phyloP scores from a whole-genome alignment of 345 rosid species.

The Corymbia maculata region DNA sequence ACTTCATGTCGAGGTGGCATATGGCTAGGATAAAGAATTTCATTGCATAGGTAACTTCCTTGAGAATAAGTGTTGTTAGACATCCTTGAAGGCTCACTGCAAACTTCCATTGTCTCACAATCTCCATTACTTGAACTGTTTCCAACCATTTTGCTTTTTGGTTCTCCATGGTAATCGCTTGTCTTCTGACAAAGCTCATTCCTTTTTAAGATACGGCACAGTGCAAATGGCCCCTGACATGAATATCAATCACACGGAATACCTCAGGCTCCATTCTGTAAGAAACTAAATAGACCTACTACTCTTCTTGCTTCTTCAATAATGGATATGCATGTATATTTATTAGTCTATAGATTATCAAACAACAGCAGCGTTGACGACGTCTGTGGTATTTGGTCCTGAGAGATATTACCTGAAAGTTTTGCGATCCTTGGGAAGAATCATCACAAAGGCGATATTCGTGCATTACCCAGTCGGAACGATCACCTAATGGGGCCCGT shows the following conservation, averaged over 20 bases:
- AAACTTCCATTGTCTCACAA: constrained; percentile 14
- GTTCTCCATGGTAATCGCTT: constrained; percentile 19
- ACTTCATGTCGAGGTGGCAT: constrained; percentile 29
- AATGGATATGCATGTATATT: neutral
- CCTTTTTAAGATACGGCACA: constrained; percentile 70
- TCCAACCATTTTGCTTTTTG: constrained; percentile 10
- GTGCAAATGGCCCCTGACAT: constrained; percentile 62
- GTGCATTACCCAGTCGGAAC: constrained; percentile 80
- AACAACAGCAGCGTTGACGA: neutral
- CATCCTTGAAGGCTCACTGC: constrained; percentile 24
- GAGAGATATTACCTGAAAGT: constrained; percentile 31
- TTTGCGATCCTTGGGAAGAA: constrained; percentile 33
- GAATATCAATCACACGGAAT: neutral
- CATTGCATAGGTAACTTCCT: constrained; percentile 22
- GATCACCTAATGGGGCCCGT: constrained; percentile 71
- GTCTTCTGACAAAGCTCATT: constrained; percentile 41
- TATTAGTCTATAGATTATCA: neutral
- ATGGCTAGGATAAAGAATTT: constrained; percentile 35
- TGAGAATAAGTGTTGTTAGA: constrained; percentile 28
- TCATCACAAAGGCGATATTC: constrained; percentile 76
- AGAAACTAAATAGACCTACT: neutral
- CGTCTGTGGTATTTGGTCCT: neutral
- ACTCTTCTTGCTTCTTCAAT: neutral
- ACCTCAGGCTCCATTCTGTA: neutral
- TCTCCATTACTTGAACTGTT: constrained; percentile 31